Evolutionary conservation across 192 early-diverging fungal species (phyloP).

Genomic region (Lobulomyces angularis): DNA sequence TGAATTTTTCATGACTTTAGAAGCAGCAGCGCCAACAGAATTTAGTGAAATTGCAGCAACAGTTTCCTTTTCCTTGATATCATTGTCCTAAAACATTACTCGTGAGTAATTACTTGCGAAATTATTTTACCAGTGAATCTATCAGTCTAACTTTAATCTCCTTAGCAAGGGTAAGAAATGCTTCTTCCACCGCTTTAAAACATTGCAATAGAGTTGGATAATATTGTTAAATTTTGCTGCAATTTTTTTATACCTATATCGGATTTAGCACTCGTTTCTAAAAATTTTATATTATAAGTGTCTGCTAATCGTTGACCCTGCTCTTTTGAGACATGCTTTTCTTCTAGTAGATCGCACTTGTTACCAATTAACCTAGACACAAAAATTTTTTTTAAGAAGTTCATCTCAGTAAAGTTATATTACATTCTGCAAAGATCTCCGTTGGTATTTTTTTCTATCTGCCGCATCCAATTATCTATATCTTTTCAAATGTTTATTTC

Average conservation of each 20-base stretch:
- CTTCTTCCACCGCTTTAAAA: slow-evolving; percentile 61
- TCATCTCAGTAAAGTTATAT: neutral
- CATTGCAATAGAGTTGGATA: too few species aligned
- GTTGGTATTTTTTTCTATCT: slow-evolving; percentile 98
- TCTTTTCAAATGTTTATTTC: too few species aligned
- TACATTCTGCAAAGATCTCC: slow-evolving; percentile 97
- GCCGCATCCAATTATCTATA: slow-evolving; percentile 98
- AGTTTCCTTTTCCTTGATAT: too few species aligned
- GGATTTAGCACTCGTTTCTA: slow-evolving; percentile 96
- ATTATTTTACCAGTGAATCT: too few species aligned
- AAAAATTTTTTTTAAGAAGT: neutral
- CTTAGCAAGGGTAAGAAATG: slow-evolving; percentile 91
- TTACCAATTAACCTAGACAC: slow-evolving; percentile 99
- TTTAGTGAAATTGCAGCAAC: too few species aligned
- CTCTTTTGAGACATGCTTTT: slow-evolving; percentile 86
- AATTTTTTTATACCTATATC: slow-evolving; percentile 64
- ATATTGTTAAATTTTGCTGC: neutral
- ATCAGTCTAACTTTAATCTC: slow-evolving; percentile 19
- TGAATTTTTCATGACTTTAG: too few species aligned
- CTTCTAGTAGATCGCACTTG: slow-evolving; percentile 96
- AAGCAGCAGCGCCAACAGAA: too few species aligned
- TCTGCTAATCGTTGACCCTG: slow-evolving; percentile 93
- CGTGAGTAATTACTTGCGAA: too few species aligned
- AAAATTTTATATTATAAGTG: slow-evolving; percentile 87
- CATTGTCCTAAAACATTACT: too few species aligned